phyloP scores from a whole-genome alignment of 2,329 filamentous ascomycete species.

The Plenodomus tracheiphilus region DNA sequence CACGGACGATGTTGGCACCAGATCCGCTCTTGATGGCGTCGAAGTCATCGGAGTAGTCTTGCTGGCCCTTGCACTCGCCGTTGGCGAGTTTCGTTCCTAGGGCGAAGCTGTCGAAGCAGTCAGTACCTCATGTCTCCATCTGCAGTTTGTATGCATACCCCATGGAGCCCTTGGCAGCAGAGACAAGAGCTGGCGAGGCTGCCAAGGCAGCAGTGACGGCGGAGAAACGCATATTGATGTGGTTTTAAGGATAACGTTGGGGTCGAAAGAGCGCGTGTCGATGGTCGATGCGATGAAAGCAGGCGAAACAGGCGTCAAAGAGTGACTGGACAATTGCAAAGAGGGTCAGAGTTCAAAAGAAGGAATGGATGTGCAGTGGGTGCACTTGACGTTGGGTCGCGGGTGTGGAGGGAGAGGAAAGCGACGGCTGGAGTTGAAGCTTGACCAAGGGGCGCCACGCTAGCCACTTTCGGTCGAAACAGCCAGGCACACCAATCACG shows the following conservation, averaged over 20 bases:
- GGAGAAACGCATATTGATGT: slow-evolving; percentile 41
- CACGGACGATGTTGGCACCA: slow-evolving; percentile 61
- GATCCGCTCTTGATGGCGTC: slow-evolving; percentile 59
- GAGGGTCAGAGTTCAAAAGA: slow-evolving; percentile 13
- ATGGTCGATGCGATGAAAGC: background rate
- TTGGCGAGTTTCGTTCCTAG: slow-evolving; percentile 67
- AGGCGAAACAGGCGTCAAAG: slow-evolving; percentile 7
- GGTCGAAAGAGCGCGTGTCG: background rate
- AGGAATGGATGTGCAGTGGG: slow-evolving; percentile 6
- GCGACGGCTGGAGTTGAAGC: background rate
- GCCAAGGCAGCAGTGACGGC: slow-evolving; percentile 37
- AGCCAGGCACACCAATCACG: slow-evolving; percentile 23
- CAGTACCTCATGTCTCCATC: background rate
- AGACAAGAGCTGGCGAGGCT: slow-evolving; percentile 52
- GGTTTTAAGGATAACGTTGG: slow-evolving; percentile 1
- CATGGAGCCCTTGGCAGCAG: slow-evolving; percentile 57
- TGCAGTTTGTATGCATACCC: slow-evolving; percentile 27
- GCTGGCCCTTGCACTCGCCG: slow-evolving; percentile 61
- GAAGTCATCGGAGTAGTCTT: slow-evolving; percentile 69
- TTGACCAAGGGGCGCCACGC: slow-evolving; percentile 31
- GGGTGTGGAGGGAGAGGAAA: slow-evolving; percentile 12
- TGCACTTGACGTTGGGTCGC: background rate
- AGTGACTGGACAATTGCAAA: slow-evolving; percentile 13
- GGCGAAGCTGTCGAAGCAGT: slow-evolving; percentile 54
- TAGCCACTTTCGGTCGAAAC: slow-evolving; percentile 11